phyloP scores from a whole-genome alignment of 1,284 basidiomycete genomes.

The Cystobasidium slooffiae region DNA sequence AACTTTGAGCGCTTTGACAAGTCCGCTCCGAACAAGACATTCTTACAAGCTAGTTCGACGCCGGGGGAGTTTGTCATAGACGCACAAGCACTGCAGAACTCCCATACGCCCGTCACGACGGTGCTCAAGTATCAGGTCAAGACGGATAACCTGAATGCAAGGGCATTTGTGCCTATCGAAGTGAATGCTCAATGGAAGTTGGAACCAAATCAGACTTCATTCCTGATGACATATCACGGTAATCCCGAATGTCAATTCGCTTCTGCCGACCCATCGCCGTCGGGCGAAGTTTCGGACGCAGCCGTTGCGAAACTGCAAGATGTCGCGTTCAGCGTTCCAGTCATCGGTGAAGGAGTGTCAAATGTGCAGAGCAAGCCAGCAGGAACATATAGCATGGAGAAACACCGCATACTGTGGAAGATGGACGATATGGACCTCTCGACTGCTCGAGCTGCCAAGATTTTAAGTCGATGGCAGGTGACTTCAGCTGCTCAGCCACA shows the following conservation, averaged over 20 bases:
- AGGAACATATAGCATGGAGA: conserved; percentile 57
- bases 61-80: conserved; percentile 62
- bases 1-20: conserved; percentile 61
- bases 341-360: conserved; percentile 56
- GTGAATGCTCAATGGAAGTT: conserved; percentile 62
- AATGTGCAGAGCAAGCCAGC: conserved; percentile 63
- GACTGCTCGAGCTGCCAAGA: conserved; percentile 55
- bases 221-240: conserved; percentile 60
- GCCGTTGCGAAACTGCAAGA: conserved; percentile 49
- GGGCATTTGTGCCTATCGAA: conserved; percentile 57
- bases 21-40: conserved; percentile 62
- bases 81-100: conserved; percentile 55
- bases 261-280: conserved; percentile 40
- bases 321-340: conserved; percentile 57
- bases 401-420: conserved; percentile 59
- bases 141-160: conserved; percentile 56
- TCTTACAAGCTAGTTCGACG: conserved; percentile 54
- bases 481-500: conserved; percentile 49
- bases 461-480: conserved; percentile 60
- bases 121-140: conserved; percentile 63
- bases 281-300: conserved; percentile 41
- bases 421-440: conserved; percentile 53
- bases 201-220: conserved; percentile 61
- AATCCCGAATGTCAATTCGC: conserved; percentile 51
- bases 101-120: conserved; percentile 51